Percentiles rank a stretch among this genome's conserved stretches.
Conservation (phyloP, 2,329 filamentous ascomycete genomes). For the Pezicula neosporulosa region DNA sequence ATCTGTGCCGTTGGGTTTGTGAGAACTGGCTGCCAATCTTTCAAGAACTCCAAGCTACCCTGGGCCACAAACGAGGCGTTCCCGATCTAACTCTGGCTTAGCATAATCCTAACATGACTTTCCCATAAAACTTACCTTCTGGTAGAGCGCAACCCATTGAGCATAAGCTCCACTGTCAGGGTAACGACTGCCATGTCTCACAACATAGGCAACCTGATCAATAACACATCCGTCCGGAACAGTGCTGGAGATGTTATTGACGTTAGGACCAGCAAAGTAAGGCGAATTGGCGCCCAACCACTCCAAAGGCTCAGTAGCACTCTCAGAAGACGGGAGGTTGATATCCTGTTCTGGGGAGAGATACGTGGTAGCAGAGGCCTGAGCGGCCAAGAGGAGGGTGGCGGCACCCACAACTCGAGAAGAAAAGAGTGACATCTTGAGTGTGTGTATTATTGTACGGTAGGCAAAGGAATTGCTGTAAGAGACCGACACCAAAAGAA, state of each 20-base stretch:
- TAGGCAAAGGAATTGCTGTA: neutral
- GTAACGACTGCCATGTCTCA: constrained; percentile 60
- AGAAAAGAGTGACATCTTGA: neutral
- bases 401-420: neutral
- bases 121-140: constrained; percentile 31
- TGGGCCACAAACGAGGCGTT: constrained; percentile 48
- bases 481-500: neutral
- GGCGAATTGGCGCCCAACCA: constrained; percentile 52
- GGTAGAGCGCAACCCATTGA: constrained; percentile 48
- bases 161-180: constrained; percentile 58
- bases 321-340: constrained; percentile 25
- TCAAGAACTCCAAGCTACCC: constrained; percentile 52
- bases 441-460: neutral
- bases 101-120: neutral
- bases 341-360: constrained; percentile 30
- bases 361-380: neutral
- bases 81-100: constrained; percentile 40
- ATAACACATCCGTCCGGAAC: constrained; percentile 54
- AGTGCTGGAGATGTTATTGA: constrained; percentile 49
- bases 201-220: constrained; percentile 57
- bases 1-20: constrained; percentile 53
- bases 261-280: constrained; percentile 52
- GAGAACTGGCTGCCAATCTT: constrained; percentile 55
- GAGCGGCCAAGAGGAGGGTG: constrained; percentile 2
- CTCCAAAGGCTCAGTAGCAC: constrained; percentile 39